phyloP scores from a whole-genome alignment of 106 monocot species.

The Dendrobium huoshanense region DNA sequence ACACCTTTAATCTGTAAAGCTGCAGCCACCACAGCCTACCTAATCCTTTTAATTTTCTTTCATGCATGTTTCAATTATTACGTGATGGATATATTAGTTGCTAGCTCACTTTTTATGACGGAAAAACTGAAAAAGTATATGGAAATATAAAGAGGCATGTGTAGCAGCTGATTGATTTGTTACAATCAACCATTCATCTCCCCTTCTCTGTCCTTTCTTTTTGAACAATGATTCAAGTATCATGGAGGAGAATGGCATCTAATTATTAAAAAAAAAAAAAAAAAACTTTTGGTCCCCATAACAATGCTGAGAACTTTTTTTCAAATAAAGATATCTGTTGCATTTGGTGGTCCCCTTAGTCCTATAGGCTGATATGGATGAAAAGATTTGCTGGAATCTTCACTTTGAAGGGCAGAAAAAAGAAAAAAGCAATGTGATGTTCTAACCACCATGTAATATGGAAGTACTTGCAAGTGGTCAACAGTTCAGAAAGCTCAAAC shows the following conservation, averaged over 20 bases:
- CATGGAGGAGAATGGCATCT: neutral
- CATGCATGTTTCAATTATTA: neutral
- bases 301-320: neutral
- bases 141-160: neutral
- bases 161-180: neutral
- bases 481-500: neutral
- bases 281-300: neutral
- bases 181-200: neutral
- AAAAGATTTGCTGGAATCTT: neutral
- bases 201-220: neutral
- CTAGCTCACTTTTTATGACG: neutral
- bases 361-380: neutral
- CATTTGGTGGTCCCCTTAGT: neutral
- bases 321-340: neutral
- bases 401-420: neutral
- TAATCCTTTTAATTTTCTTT: neutral
- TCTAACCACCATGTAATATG: neutral
- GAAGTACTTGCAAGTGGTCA: neutral
- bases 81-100: neutral
- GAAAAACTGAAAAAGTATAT: neutral
- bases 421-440: neutral
- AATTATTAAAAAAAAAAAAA: neutral
- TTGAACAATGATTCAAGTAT: neutral
- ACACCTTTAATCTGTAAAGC: neutral
- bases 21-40: neutral